Evolutionary conservation across 768 basidiomycete species (phyloP).

Genomic region (Phaeotremella skinneri): DNA sequence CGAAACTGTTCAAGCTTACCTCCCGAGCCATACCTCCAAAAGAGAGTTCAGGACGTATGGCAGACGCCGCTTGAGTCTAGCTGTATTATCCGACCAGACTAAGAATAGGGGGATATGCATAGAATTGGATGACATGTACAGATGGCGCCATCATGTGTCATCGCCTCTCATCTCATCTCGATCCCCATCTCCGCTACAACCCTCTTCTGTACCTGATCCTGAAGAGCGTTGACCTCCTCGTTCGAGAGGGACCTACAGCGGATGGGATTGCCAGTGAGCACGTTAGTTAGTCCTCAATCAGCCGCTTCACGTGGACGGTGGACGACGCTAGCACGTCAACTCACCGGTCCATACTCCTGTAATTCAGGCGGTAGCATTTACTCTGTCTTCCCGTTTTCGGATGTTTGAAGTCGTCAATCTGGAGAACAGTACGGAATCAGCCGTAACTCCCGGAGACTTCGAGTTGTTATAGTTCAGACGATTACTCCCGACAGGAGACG

Average conservation of each 20-base stretch:
- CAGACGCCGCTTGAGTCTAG: no score
- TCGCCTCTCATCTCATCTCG: conserved; percentile 50
- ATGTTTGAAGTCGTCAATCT: conserved; percentile 91
- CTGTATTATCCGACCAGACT: no score
- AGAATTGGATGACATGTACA: no score
- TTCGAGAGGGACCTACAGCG: conserved; percentile 72
- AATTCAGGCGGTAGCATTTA: conserved; percentile 85
- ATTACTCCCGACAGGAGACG: no score
- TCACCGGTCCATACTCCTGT: conserved; percentile 93
- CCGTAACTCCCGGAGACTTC: neutral
- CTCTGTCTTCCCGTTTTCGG: conserved; percentile 78
- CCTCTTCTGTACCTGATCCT: conserved; percentile 54
- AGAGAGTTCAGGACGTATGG: no score
- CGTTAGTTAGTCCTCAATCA: conserved; percentile 9
- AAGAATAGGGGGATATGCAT: no score
- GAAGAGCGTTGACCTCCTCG: conserved; percentile 81
- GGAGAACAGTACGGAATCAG: neutral
- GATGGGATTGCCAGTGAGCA: neutral
- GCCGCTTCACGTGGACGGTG: neutral
- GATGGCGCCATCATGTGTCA: neutral
- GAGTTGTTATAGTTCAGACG: no score
- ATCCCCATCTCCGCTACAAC: conserved; percentile 52
- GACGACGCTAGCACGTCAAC: conserved; percentile 13
- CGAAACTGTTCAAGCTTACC: no score
- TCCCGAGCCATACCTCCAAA: no score